Base-by-base conservation (phyloP, 2,329 filamentous ascomycete genomes). In the Diaporthe ilicicola region DNA sequence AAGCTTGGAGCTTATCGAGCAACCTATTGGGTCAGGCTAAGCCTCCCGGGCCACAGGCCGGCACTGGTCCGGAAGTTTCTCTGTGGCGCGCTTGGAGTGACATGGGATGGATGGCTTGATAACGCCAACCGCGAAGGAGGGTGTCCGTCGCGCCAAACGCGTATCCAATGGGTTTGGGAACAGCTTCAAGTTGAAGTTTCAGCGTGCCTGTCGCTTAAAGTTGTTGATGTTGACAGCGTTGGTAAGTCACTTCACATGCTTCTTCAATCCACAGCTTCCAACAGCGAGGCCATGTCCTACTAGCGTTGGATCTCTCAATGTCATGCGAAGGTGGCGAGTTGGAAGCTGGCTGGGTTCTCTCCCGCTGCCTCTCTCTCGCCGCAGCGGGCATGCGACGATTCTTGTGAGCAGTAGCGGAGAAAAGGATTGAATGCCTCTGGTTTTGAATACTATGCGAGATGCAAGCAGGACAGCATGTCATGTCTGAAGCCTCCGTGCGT, bases 171-270 rank as follows among this genome's bases (percentile, higher is more conserved):
- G n/a, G 59, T 62, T 62, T 62, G n/a, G 59, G 32, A 62, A 34
- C 42, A 17, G 42, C 59, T 62, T 62, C 59, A 62, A 22, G 42
- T 62, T 62, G 59, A 50, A 37, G 59, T 50, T 50, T 64, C 59
- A 64, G 59, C 44, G 19, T 37, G 13, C 19, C 13, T 2, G n/a
- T 34, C 4, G 42, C 3, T 50, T 12, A 64, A 22, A 27, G 19
- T 22, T 48, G 9, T 17, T 50, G 19, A 4, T 37, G 27, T 50
- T 19, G 37, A 12, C 9, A 19, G 5, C 15, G 50, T 7, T 42
- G n/a, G n/a, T 46, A 50, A 13, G 29, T 32, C 29, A n/a, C 44
- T 34, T 6, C 44, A 32, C 44, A 19, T 7, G 27, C 42, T 34
- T 34, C n/a, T 5, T 22, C n/a, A 19, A 19, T 6, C 4, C 29